These are phyloP conservation scores for Salicornia ramosissima DNA, from an alignment of 148 eudicot genomes.

Conservation along the genomic window DNA sequence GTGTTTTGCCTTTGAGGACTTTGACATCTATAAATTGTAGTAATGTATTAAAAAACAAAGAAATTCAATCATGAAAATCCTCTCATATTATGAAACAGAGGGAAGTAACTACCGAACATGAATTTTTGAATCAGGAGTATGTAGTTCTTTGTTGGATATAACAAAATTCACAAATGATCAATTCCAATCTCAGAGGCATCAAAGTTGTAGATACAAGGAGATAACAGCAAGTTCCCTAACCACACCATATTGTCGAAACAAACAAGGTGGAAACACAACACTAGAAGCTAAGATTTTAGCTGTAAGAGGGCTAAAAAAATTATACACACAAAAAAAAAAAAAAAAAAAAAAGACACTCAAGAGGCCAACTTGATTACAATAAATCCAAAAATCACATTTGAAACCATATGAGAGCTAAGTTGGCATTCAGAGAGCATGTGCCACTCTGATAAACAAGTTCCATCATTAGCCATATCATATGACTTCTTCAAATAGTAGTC, in stretches of 20 bases:
- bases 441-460: not conserved
- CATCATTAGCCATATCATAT: not conserved
- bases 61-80: no score
- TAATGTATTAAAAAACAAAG: no score
- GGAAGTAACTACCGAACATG: no score
- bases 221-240: not conserved
- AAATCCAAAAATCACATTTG: not conserved
- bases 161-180: not conserved
- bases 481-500: constrained; percentile 17
- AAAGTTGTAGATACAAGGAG: constrained; percentile 15
- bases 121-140: not conserved
- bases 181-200: constrained; percentile 8
- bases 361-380: not conserved
- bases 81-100: no score
- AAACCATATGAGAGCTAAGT: constrained; percentile 1
- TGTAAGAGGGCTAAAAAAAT: no score
- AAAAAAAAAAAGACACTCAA: not conserved
- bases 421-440: not conserved
- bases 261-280: not conserved
- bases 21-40: no score
- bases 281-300: not conserved
- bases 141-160: not conserved
- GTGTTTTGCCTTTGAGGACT: no score
- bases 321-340: not conserved
- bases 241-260: not conserved